Conservation (phyloP, 441 rosid genomes). For the Brassica hybrid region DNA sequence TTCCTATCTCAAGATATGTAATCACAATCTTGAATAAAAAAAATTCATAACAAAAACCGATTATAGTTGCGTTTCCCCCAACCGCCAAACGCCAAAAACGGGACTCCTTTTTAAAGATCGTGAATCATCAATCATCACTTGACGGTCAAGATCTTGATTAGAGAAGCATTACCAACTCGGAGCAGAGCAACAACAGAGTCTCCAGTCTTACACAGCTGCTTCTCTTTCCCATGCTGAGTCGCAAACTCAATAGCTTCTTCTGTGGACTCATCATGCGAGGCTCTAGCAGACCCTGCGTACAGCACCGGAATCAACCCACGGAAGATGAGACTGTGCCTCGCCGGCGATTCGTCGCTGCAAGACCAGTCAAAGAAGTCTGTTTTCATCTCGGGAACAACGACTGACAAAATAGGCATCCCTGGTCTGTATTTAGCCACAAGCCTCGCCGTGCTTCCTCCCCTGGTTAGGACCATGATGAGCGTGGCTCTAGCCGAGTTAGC, state of each 20-base stretch:
- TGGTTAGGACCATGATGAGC: constrained; percentile 81
- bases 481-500: constrained; percentile 82
- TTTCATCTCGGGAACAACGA: constrained; percentile 83
- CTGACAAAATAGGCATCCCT: constrained; percentile 80
- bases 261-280: constrained; percentile 62
- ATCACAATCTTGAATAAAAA: no score
- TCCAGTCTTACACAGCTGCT: constrained; percentile 71
- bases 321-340: constrained; percentile 87
- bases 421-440: constrained; percentile 99
- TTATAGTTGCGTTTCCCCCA: neutral
- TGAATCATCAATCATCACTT: constrained; percentile 49
- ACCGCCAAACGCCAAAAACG: constrained; percentile 38
- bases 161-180: constrained; percentile 49
- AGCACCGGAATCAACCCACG: constrained; percentile 48
- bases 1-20: no score
- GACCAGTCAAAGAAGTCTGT: constrained; percentile 92
- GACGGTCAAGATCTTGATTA: constrained; percentile 84
- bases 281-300: neutral
- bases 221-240: constrained; percentile 61
- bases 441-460: no score
- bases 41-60: neutral
- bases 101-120: neutral
- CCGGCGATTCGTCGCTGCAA: constrained; percentile 87
- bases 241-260: constrained; percentile 83
- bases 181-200: constrained; percentile 89